phyloP scores from a whole-genome alignment of 148 eudicot species.

The Vaccinium vitisidaea region DNA sequence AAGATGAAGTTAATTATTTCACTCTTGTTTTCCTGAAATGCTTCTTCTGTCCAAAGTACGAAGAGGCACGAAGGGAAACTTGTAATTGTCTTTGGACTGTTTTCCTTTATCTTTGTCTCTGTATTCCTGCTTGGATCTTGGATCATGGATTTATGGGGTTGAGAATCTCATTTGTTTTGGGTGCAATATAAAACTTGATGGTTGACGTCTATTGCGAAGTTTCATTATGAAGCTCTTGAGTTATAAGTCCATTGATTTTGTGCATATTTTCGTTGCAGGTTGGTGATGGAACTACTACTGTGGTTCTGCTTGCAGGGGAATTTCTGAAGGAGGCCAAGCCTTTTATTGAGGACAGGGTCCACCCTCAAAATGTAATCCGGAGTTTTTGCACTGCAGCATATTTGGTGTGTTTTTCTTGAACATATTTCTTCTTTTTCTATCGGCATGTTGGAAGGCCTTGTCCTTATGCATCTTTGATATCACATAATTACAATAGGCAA shows the following conservation, averaged over 20 bases:
- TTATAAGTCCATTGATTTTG: neutral
- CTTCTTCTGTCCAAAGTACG: too few relatives aligned
- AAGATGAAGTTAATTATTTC: too few relatives aligned
- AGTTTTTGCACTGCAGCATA: slow-evolving; percentile 74
- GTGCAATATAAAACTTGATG: too few relatives aligned
- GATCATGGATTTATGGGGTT: too few relatives aligned
- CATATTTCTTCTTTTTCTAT: neutral
- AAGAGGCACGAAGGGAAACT: too few relatives aligned
- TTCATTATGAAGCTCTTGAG: too few relatives aligned
- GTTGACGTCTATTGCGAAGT: too few relatives aligned
- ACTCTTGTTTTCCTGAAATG: too few relatives aligned
- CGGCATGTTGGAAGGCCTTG: neutral
- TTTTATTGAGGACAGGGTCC: slow-evolving; percentile 94
- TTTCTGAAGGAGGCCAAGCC: slow-evolving; percentile 96
- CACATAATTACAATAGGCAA: slow-evolving; percentile 43
- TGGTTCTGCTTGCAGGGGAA: slow-evolving; percentile 89
- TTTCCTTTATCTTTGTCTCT: too few relatives aligned
- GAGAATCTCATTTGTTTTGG: too few relatives aligned
- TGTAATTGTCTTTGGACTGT: too few relatives aligned
- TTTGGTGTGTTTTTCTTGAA: slow-evolving; percentile 46
- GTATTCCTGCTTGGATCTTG: too few relatives aligned
- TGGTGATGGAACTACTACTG: slow-evolving; percentile 99
- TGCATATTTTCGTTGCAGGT: slow-evolving; percentile 41
- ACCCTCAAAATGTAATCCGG: slow-evolving; percentile 84
- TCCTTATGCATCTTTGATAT: neutral